Evolutionary conservation across 179 eudicot species (phyloP).

Genomic region (Kewa caespitosa): DNA sequence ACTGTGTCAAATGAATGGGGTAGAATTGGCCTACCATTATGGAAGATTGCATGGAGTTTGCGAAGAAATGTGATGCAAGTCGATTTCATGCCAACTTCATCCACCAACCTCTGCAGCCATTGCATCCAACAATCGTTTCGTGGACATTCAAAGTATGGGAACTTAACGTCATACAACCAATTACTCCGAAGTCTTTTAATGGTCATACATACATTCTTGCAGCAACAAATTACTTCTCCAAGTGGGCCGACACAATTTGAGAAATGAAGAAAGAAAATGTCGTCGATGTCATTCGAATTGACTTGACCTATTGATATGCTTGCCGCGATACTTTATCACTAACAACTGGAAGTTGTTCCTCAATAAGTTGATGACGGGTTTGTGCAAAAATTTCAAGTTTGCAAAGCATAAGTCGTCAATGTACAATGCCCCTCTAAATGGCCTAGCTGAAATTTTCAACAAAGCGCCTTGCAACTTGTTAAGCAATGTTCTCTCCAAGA

Average conservation of each 20-base stretch:
- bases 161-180: slow-evolving; percentile 20
- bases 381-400: background rate
- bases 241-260: slow-evolving; percentile 20
- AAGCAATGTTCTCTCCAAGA: slow-evolving; percentile 4
- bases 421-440: background rate
- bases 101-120: slow-evolving; percentile 10
- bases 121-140: slow-evolving; percentile 14
- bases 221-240: slow-evolving; percentile 22
- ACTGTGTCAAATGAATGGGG: background rate
- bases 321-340: background rate
- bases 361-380: background rate
- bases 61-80: background rate
- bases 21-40: slow-evolving; percentile 26
- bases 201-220: too few relatives aligned
- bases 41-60: background rate
- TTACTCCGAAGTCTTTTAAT: slow-evolving; percentile 10
- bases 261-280: too few relatives aligned
- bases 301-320: too few relatives aligned
- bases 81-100: slow-evolving; percentile 12
- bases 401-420: background rate
- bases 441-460: too few relatives aligned
- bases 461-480: slow-evolving; percentile 11
- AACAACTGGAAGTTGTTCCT: background rate
- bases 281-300: too few relatives aligned
- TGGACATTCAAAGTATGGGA: slow-evolving; percentile 30